phyloP scores from a whole-genome alignment of 2,329 filamentous ascomycete species.

The Fusarium odoratissimum region DNA sequence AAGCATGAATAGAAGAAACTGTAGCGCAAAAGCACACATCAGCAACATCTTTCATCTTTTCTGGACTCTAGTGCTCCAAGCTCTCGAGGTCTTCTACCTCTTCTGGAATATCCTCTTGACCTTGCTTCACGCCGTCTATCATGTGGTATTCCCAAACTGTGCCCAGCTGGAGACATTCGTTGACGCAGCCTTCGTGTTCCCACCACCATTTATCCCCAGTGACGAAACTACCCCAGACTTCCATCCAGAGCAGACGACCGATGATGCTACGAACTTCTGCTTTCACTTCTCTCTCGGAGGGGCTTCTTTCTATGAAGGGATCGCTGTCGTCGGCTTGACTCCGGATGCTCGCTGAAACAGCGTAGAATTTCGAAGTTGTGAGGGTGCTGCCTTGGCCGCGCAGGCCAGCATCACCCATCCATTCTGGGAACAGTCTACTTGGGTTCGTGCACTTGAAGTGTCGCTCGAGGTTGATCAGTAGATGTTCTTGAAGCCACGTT shows the following conservation, averaged over 20 bases:
- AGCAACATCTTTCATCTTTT: neutral
- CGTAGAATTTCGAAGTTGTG: slow-evolving; percentile 62
- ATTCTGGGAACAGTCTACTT: slow-evolving; percentile 66
- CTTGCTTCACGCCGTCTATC: slow-evolving; percentile 65
- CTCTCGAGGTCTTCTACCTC: neutral
- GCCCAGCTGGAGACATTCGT: slow-evolving; percentile 64
- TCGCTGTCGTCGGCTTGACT: slow-evolving; percentile 39
- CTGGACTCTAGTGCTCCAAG: neutral
- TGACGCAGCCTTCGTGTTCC: slow-evolving; percentile 65
- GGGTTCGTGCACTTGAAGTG: slow-evolving; percentile 71
- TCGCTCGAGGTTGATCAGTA: slow-evolving; percentile 69
- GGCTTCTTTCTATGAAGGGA: slow-evolving; percentile 34
- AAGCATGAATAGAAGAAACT: neutral
- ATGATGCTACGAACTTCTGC: slow-evolving; percentile 63
- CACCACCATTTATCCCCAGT: slow-evolving; percentile 69
- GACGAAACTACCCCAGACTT: slow-evolving; percentile 68
- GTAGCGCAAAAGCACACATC: neutral
- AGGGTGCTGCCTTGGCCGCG: slow-evolving; percentile 60
- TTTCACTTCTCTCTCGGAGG: slow-evolving; percentile 50
- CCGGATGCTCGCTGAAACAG: slow-evolving; percentile 51
- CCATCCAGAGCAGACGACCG: slow-evolving; percentile 69
- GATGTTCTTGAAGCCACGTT: slow-evolving; percentile 70
- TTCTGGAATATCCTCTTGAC: slow-evolving; percentile 36
- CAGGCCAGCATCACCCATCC: slow-evolving; percentile 67
- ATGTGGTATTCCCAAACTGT: slow-evolving; percentile 70